A percentile compares a stretch with the other conserved stretches of the same genome.
phyloP scores from a whole-genome alignment of 768 basidiomycete genomes.

The Tulasnella sp. region DNA sequence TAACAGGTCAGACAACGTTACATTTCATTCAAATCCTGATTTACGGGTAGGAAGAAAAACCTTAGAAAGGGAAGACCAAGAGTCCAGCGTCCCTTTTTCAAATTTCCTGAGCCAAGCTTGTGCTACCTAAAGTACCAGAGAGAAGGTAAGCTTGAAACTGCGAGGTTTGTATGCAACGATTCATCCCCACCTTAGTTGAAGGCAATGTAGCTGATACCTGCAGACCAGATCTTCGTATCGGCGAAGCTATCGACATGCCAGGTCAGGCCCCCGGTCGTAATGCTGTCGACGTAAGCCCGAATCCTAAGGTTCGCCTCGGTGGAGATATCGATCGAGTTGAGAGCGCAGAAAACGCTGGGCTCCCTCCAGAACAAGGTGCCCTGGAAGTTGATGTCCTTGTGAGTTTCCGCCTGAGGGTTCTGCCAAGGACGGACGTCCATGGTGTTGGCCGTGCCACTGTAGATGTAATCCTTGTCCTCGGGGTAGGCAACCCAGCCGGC shows the following conservation, averaged over 20 bases:
- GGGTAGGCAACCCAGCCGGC: constrained; percentile 20
- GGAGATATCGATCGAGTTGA: constrained; percentile 14
- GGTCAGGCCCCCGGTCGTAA: constrained; percentile 12
- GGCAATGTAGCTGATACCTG: constrained; percentile 17
- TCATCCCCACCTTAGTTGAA: background rate
- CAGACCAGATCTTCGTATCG: constrained; percentile 15
- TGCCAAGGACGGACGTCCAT: background rate
- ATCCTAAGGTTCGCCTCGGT: background rate
- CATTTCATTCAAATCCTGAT: too few species aligned
- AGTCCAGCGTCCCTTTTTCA: too few species aligned
- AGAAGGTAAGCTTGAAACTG: too few species aligned
- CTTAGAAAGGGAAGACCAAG: too few species aligned
- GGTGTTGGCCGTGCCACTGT: constrained; percentile 1
- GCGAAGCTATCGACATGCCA: constrained; percentile 21
- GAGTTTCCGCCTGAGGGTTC: background rate
- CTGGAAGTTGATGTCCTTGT: background rate
- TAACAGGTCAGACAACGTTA: too few species aligned
- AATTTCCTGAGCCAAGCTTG: too few species aligned
- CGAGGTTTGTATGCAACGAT: too few species aligned
- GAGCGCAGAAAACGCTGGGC: constrained; percentile 10
- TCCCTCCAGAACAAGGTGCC: background rate
- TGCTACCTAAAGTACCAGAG: too few species aligned
- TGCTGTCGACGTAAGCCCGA: background rate
- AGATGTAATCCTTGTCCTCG: constrained; percentile 8
- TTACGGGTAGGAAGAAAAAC: too few species aligned